Conservation (phyloP, 768 basidiomycete species). For the Boletus tomentosulus region DNA sequence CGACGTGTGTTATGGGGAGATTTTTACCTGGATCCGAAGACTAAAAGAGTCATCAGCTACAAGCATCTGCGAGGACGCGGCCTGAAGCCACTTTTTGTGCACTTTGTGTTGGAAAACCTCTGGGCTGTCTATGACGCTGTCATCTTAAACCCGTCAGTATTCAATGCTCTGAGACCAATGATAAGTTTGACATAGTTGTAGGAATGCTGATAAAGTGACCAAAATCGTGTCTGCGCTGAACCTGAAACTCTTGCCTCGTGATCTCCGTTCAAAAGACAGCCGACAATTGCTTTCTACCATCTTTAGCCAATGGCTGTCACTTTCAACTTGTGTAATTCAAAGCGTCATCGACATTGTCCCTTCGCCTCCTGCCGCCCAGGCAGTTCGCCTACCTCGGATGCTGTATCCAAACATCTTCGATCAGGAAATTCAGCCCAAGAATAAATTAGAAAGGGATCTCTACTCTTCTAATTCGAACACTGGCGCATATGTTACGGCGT, state of each 20-base stretch:
- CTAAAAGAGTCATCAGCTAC: constrained; percentile 85
- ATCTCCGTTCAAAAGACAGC: constrained; percentile 88
- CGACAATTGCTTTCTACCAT: constrained; percentile 80
- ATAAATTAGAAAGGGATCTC: constrained; percentile 79
- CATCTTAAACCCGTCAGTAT: constrained; percentile 79
- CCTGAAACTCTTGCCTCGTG: constrained; percentile 81
- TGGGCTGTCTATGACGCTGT: constrained; percentile 97
- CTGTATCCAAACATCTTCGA: constrained; percentile 77
- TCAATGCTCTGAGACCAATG: background rate
- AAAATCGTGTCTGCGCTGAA: constrained; percentile 85
- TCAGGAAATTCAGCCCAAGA: constrained; percentile 55
- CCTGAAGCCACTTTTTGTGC: constrained; percentile 93
- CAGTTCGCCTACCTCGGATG: constrained; percentile 84
- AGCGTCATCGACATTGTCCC: constrained; percentile 92
- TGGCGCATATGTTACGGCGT: constrained; percentile 68
- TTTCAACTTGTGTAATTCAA: constrained; percentile 91
- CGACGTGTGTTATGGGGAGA: constrained; percentile 94
- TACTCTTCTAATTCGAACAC: constrained; percentile 62
- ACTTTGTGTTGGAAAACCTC: constrained; percentile 94
- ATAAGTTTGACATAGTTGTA: constrained; percentile 32
- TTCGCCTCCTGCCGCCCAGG: constrained; percentile 77
- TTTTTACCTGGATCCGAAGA: constrained; percentile 94
- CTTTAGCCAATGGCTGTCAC: constrained; percentile 93
- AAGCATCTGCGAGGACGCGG: constrained; percentile 85
- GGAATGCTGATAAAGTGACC: constrained; percentile 81